Conservation (phyloP, 148 eudicot genomes). For the Fagopyrum tataricum region DNA sequence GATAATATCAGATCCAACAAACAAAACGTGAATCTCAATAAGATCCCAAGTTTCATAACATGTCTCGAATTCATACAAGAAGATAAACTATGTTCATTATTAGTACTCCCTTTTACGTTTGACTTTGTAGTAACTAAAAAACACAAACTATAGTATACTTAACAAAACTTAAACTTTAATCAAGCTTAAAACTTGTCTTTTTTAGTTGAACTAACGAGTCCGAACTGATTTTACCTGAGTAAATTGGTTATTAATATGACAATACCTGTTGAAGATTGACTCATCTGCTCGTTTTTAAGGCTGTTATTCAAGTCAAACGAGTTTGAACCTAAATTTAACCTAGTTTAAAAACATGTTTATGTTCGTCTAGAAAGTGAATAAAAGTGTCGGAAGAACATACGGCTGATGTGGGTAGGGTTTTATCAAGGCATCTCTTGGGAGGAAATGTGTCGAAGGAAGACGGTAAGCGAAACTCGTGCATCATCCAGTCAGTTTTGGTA, state of each 20-base stretch:
- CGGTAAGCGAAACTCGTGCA: conserved; percentile 98
- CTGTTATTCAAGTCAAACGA: neutral
- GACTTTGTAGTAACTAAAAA: neutral
- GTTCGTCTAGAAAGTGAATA: neutral
- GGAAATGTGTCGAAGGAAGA: conserved; percentile 24
- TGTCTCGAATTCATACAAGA: neutral
- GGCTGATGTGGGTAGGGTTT: conserved; percentile 27
- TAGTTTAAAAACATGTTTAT: neutral
- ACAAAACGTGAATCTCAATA: neutral
- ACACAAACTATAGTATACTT: no score
- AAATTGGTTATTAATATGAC: no score
- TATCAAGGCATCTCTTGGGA: conserved; percentile 39
- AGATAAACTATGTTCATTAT: neutral
- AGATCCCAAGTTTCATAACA: neutral
- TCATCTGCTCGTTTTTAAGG: no score
- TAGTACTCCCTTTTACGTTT: neutral
- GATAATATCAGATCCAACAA: conserved; percentile 1
- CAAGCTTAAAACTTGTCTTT: no score
- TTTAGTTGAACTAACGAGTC: no score
- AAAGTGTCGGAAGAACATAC: conserved; percentile 11
- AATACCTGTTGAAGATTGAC: no score
- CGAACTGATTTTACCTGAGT: no score
- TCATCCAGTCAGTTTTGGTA: conserved; percentile 93
- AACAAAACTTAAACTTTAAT: no score
- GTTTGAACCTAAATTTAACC: neutral